Percentiles rank a stretch among this genome's conserved stretches.
These are phyloP conservation scores for Moelleriella libera DNA, from an alignment of 2,329 filamentous ascomycete species.

Conservation along the genomic window DNA sequence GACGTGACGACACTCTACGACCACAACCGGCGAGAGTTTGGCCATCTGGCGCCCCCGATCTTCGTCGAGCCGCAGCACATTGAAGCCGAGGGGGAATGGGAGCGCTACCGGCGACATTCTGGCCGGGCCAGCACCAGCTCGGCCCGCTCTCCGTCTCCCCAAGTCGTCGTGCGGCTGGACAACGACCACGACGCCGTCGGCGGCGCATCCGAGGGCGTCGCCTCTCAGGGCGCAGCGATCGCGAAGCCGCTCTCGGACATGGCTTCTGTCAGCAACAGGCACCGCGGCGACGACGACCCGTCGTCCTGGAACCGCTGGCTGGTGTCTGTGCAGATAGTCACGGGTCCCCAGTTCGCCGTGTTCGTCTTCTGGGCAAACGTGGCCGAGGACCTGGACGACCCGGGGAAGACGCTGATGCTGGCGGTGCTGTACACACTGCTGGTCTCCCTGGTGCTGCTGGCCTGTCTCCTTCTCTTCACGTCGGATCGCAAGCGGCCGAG, in stretches of 20 bases:
- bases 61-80: slow-evolving; percentile 19
- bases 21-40: slow-evolving; percentile 11
- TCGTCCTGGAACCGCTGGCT: slow-evolving; percentile 86
- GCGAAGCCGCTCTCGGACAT: slow-evolving; percentile 18
- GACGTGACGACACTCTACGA: slow-evolving; percentile 15
- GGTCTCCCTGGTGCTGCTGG: slow-evolving; percentile 52
- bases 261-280: slow-evolving; percentile 14
- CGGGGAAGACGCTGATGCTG: slow-evolving; percentile 35
- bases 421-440: slow-evolving; percentile 53
- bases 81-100: slow-evolving; percentile 40
- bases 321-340: slow-evolving; percentile 70
- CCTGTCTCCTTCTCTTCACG: slow-evolving; percentile 54
- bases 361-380: slow-evolving; percentile 62
- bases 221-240: not conserved
- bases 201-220: not conserved
- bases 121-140: slow-evolving; percentile 11
- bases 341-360: slow-evolving; percentile 71
- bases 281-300: slow-evolving; percentile 19
- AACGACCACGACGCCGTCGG: slow-evolving; percentile 9
- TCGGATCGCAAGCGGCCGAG: slow-evolving; percentile 51
- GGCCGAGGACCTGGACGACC: slow-evolving; percentile 39
- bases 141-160: slow-evolving; percentile 4
- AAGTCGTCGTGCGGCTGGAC: slow-evolving; percentile 3
- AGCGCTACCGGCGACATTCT: slow-evolving; percentile 39
- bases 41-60: slow-evolving; percentile 18